Conservation (phyloP, 148 eudicot genomes). For the Rhododendron williamsianum region DNA sequence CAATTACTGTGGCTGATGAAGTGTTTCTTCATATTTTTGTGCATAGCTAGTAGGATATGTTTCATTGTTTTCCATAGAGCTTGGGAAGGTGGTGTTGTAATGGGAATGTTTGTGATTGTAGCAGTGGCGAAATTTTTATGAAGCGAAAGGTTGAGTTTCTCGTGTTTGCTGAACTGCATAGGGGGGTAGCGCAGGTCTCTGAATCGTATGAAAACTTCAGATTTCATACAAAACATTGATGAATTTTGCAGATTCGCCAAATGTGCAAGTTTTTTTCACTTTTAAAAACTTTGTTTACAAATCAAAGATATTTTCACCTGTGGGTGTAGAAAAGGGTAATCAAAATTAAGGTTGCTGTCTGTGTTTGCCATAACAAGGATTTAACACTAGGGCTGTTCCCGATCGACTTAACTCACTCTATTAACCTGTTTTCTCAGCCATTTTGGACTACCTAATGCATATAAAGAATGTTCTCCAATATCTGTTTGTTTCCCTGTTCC, state of each 20-base stretch:
- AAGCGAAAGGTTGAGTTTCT: background rate
- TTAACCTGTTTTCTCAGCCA: too few relatives aligned
- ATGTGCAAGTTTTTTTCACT: background rate
- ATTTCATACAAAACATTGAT: background rate
- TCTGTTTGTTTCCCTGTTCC: too few relatives aligned
- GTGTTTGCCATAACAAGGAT: too few relatives aligned
- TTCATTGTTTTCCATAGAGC: conserved; percentile 3
- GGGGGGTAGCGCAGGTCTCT: background rate
- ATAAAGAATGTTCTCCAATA: too few relatives aligned
- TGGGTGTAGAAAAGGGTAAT: too few relatives aligned
- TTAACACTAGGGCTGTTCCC: too few relatives aligned
- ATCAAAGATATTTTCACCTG: too few relatives aligned
- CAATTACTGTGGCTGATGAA: conserved; percentile 7
- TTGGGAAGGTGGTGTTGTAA: conserved; percentile 20
- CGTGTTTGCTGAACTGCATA: background rate
- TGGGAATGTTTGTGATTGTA: conserved; percentile 6
- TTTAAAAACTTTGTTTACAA: background rate
- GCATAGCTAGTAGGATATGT: conserved; percentile 14
- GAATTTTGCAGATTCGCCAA: background rate
- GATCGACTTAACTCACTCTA: too few relatives aligned
- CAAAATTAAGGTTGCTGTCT: too few relatives aligned
- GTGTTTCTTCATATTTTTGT: conserved; percentile 2
- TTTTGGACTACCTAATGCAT: too few relatives aligned
- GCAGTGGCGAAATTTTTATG: background rate
- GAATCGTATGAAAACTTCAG: background rate